These are phyloP conservation scores for Heritiera littoralis DNA, from an alignment of 345 rosid species.

Conservation along the genomic window DNA sequence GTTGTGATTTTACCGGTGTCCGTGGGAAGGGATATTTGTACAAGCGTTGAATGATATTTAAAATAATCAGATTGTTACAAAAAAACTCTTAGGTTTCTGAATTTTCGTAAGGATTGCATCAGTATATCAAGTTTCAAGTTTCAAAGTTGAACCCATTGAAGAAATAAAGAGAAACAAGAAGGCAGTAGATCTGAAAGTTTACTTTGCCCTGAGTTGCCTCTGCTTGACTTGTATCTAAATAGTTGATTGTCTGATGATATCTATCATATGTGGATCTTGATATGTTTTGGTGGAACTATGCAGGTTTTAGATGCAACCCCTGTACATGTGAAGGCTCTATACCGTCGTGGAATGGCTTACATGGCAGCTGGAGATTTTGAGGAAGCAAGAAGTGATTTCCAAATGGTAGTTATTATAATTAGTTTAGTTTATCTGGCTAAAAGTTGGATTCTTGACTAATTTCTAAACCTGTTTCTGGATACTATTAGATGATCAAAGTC, in stretches of 20 bases:
- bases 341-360: constrained; percentile 96
- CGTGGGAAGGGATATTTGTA: not conserved
- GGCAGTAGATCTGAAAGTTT: no score
- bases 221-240: not conserved
- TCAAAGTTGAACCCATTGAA: no score
- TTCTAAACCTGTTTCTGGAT: constrained; percentile 24
- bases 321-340: constrained; percentile 73
- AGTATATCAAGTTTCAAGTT: no score
- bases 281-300: constrained; percentile 12
- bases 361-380: constrained; percentile 82
- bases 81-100: no score
- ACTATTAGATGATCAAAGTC: constrained; percentile 52
- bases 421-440: not conserved
- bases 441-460: not conserved
- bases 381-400: constrained; percentile 75
- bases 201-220: no score
- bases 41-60: not conserved
- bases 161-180: no score
- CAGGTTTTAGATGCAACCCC: constrained; percentile 57
- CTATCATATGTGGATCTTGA: constrained; percentile 11
- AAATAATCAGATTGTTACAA: not conserved
- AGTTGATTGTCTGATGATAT: not conserved
- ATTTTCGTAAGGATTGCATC: no score
- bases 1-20: not conserved
- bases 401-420: constrained; percentile 44